These are phyloP conservation scores for Nakazawaea ishiwadae DNA, from an alignment of 805 yeast genomes.

Conservation along the genomic window DNA sequence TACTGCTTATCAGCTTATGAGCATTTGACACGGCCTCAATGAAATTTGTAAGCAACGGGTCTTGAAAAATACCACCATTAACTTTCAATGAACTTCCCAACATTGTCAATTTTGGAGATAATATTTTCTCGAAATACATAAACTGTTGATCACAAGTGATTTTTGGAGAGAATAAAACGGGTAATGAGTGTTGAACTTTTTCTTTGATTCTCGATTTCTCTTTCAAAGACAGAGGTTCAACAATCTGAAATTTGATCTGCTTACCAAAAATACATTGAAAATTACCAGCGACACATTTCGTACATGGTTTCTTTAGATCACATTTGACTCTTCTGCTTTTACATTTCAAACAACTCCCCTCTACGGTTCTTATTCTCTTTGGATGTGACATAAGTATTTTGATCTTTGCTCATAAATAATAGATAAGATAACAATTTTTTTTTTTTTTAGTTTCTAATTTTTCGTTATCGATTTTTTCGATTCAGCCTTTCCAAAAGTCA, in stretches of 20 bases:
- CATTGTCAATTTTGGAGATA: constrained; percentile 23
- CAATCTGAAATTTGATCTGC: constrained; percentile 4
- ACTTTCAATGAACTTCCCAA: constrained; percentile 14
- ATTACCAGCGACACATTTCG: constrained; percentile 33
- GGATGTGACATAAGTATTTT: constrained; percentile 10
- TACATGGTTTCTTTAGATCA: constrained; percentile 38
- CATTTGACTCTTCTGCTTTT: constrained; percentile 44
- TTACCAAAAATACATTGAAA: constrained; percentile 38
- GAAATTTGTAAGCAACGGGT: constrained; percentile 17
- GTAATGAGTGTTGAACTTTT: too few relatives aligned
- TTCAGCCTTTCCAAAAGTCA: not conserved
- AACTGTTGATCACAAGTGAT: constrained; percentile 14
- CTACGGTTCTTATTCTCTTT: constrained; percentile 22
- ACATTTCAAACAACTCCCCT: constrained; percentile 40
- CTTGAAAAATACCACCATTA: not conserved
- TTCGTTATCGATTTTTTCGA: not conserved
- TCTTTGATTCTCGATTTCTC: not conserved
- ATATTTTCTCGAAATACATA: constrained; percentile 19
- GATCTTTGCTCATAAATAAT: not conserved
- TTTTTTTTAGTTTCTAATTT: too few relatives aligned
- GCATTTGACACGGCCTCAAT: constrained; percentile 19
- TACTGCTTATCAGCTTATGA: constrained; percentile 17
- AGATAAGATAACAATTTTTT: not conserved
- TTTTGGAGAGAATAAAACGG: too few relatives aligned
- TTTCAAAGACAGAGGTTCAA: not conserved